Percentiles rank a stretch among this genome's conserved stretches.
Conservation (phyloP, 345 rosid species). For the Chamaenerion angustifolium region DNA sequence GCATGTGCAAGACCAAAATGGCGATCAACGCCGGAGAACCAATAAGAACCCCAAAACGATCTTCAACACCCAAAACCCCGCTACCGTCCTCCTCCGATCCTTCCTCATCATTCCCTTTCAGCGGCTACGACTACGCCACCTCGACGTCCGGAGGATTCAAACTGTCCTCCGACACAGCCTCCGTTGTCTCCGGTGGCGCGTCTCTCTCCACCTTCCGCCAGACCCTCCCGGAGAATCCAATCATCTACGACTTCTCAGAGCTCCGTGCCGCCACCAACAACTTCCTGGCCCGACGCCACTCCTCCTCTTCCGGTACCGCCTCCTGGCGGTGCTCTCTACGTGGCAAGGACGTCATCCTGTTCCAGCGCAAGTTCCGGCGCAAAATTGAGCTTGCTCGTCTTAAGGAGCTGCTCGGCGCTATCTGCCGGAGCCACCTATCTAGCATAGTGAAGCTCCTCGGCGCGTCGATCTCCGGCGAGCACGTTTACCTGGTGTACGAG, state of each 20-base stretch:
- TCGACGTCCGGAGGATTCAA: slow-evolving; percentile 5
- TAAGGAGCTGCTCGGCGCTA: slow-evolving; percentile 31
- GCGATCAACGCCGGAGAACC: slow-evolving; percentile 8
- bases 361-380: slow-evolving; percentile 62
- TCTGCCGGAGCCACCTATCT: slow-evolving; percentile 62
- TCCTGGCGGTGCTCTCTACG: slow-evolving; percentile 71
- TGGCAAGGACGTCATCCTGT: slow-evolving; percentile 45
- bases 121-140: slow-evolving; percentile 3
- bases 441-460: slow-evolving; percentile 64
- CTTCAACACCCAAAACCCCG: not conserved
- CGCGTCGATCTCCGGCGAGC: slow-evolving; percentile 50
- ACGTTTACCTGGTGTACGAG: slow-evolving; percentile 65
- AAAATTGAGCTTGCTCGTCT: slow-evolving; percentile 27
- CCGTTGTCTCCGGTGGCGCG: slow-evolving; percentile 14
- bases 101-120: slow-evolving; percentile 1
- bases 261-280: slow-evolving; percentile 82
- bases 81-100: slow-evolving; percentile 1
- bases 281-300: slow-evolving; percentile 52
- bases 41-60: slow-evolving; percentile 1
- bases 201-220: slow-evolving; percentile 63
- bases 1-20: slow-evolving; percentile 13
- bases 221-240: slow-evolving; percentile 51
- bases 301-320: slow-evolving; percentile 39
- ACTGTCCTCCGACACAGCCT: slow-evolving; percentile 1
- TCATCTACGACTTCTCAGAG: slow-evolving; percentile 65